A percentile compares a stretch with the other conserved stretches of the same genome.
These are phyloP conservation scores for Mortierella sp. DNA, from an alignment of 371 early-diverging fungal genomes.

Conservation along the genomic window DNA sequence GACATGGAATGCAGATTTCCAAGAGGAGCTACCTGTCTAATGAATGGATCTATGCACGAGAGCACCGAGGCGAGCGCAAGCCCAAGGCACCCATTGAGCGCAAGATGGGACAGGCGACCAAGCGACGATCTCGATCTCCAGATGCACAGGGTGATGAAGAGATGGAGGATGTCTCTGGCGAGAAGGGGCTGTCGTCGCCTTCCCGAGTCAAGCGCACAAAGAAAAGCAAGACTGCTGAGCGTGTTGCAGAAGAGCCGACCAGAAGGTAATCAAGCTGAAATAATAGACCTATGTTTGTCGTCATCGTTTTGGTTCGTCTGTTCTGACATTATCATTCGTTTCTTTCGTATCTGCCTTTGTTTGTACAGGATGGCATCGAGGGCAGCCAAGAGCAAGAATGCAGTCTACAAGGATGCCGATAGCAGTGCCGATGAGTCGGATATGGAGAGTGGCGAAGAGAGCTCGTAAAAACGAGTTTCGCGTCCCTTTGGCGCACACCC, in stretches of 20 bases:
- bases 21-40: slow-evolving; percentile 38
- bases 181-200: background rate
- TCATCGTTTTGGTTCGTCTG: background rate
- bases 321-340: background rate
- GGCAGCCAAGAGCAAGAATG: slow-evolving; percentile 41
- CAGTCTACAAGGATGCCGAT: slow-evolving; percentile 33
- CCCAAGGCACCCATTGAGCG: slow-evolving; percentile 16
- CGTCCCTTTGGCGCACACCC: too few species aligned
- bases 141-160: slow-evolving; percentile 16
- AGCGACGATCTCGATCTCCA: slow-evolving; percentile 49
- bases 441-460: slow-evolving; percentile 21
- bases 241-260: slow-evolving; percentile 27
- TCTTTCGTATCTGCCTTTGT: background rate
- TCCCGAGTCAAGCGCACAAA: slow-evolving; percentile 33
- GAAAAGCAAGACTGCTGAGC: slow-evolving; percentile 25
- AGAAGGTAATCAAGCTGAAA: slow-evolving; percentile 26
- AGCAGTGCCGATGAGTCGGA: slow-evolving; percentile 27
- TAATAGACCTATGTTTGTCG: background rate
- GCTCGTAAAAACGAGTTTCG: background rate
- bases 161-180: slow-evolving; percentile 10
- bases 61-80: slow-evolving; percentile 40
- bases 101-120: slow-evolving; percentile 54
- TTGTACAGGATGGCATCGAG: slow-evolving; percentile 52
- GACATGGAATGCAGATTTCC: slow-evolving; percentile 23
- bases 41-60: slow-evolving; percentile 45